Base-by-base conservation (phyloP, 345 rosid genomes). In the Euphorbia tirucalli region DNA sequence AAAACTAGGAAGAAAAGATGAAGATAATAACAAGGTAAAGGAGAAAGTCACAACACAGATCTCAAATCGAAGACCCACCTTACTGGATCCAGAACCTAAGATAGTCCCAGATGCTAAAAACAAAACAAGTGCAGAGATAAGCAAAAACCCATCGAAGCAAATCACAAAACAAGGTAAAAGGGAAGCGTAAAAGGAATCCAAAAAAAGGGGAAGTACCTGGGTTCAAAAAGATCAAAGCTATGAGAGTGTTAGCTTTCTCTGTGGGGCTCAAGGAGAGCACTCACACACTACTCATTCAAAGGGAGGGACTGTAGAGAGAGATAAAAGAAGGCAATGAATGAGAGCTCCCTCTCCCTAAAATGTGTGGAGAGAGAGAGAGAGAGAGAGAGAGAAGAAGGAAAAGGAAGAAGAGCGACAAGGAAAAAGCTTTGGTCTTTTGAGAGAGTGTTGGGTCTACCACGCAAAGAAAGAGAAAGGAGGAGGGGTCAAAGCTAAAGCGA, bases 401-500 rank as follows among this genome's bases (percentile, higher is more conserved):
- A 15, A 59, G 49, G 46, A 70, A 68, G 61, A 65, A 54, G 79
- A 76, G 65, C 52, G 60, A 14, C n/a, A n/a, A 11, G 9, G 11
- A 41, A 6, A 41, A 11, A 41, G 11, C n/a, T n/a, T n/a, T n/a
- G n/a, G 39, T 35, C 7, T 35, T 3, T 35, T 35, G 19, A 46
- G 5, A 46, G 5, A 46, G 52, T 6, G 19, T 13, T 1, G 82
- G 88, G 88, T 82, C 87, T 79, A 85, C 83, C 76, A 80, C 77
- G 82, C 61, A 83, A 80, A 41, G 66, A 52, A 54, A 75, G 79
- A 71, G 61, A 71, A 72, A 78, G 48, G 55, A 43, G 30, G 73
- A 65, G 68, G 82, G 81, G 89, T 81, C 93, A 85, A 85, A 86
- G 82, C 63, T 75, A 75, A 78, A 81, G 85, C 54, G 63, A 70